These are phyloP conservation scores for Schizosaccharomyces cryophilus DNA, from an alignment of 805 yeast species.

Conservation along the genomic window DNA sequence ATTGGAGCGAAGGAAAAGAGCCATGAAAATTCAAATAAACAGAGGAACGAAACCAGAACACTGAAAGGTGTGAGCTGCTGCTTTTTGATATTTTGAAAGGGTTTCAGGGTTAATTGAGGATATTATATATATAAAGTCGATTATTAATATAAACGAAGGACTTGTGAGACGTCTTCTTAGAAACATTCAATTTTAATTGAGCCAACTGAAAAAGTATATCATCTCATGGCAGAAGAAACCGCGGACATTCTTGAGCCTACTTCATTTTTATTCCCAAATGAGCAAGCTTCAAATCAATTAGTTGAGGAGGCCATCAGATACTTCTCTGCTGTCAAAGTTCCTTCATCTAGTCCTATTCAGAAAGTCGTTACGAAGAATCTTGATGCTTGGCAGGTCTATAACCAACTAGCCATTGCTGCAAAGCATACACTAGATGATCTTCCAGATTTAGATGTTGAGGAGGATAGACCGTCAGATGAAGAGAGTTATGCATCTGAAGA, in stretches of 20 bases:
- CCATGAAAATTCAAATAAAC: too few relatives aligned
- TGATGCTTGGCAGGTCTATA: background rate
- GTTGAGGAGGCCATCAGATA: background rate
- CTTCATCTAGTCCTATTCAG: background rate
- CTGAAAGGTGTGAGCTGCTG: too few relatives aligned
- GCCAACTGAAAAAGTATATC: too few relatives aligned
- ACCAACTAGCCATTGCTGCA: background rate
- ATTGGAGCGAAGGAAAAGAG: too few relatives aligned
- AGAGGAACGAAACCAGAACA: too few relatives aligned
- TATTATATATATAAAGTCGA: too few relatives aligned
- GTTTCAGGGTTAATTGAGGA: too few relatives aligned
- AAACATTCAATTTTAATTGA: too few relatives aligned
- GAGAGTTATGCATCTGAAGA: slow-evolving; percentile 10
- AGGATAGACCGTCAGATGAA: slow-evolving; percentile 10
- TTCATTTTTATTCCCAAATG: background rate
- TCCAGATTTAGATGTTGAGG: slow-evolving; percentile 6
- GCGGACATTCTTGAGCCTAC: background rate
- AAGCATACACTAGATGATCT: slow-evolving; percentile 5
- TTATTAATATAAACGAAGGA: too few relatives aligned
- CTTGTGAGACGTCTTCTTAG: too few relatives aligned
- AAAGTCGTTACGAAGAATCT: background rate
- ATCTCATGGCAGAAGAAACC: too few relatives aligned
- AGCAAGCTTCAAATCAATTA: background rate
- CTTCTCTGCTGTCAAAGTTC: background rate
- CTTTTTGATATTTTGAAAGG: too few relatives aligned